Percentiles rank a stretch among this genome's conserved stretches.
phyloP scores from a whole-genome alignment of 2,329 filamentous ascomycete species.

The Madurella mycetomatis region DNA sequence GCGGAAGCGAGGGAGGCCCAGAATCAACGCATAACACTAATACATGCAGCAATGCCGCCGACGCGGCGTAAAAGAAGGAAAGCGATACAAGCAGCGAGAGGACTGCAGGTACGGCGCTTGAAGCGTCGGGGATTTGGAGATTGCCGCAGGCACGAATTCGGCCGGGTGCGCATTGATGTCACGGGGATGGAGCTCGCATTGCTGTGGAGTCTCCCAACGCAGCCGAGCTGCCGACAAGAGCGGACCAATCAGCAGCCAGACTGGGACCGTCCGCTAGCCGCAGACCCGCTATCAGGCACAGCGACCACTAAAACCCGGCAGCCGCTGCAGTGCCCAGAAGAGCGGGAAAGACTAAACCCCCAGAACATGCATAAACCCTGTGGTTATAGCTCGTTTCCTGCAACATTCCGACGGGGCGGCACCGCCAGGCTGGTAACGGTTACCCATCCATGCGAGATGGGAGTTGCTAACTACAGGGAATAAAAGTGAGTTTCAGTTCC shows the following conservation, averaged over 20 bases:
- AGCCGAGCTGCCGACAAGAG: conserved; percentile 3
- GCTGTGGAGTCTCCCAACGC: conserved; percentile 16
- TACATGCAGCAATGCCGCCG: conserved; percentile 3
- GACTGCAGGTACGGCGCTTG: background rate
- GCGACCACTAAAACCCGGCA: no score
- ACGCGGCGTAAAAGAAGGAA: conserved; percentile 2
- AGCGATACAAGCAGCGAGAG: conserved; percentile 7
- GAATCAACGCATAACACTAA: conserved; percentile 25
- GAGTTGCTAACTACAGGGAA: background rate
- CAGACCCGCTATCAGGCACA: conserved; percentile 5
- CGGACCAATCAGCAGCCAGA: conserved; percentile 4
- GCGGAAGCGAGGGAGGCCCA: conserved; percentile 5
- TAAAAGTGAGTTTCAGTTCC: background rate
- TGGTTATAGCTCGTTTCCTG: no score
- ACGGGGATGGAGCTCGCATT: conserved; percentile 24
- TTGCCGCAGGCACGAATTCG: conserved; percentile 12
- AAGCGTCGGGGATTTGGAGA: conserved; percentile 6
- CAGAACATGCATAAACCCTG: background rate
- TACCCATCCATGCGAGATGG: no score
- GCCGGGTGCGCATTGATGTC: conserved; percentile 26
- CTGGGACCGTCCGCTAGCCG: background rate
- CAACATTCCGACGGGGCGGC: no score
- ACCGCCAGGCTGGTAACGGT: no score
- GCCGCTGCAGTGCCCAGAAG: no score
- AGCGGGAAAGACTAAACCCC: background rate